These are phyloP conservation scores for Pseudotulostoma volvatum DNA, from an alignment of 495 filamentous ascomycete species.

Conservation along the genomic window DNA sequence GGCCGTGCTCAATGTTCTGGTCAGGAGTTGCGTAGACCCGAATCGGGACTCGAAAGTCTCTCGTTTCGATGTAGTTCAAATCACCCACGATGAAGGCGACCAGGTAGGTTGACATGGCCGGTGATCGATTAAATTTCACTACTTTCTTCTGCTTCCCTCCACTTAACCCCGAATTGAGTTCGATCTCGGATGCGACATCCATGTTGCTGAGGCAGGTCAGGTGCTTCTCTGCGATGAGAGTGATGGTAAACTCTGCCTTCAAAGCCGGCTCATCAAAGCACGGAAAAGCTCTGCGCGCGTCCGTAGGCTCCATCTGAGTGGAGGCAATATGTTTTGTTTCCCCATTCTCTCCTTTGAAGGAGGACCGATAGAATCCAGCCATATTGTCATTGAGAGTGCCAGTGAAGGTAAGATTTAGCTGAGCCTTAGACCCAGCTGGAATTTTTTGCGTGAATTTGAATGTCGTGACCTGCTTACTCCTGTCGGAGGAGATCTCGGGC, in stretches of 20 bases:
- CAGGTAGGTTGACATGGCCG: slow-evolving; percentile 54
- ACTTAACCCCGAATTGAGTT: slow-evolving; percentile 29
- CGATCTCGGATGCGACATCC: slow-evolving; percentile 43
- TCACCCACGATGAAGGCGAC: slow-evolving; percentile 53
- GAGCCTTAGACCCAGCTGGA: slow-evolving; percentile 39
- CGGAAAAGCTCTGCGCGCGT: slow-evolving; percentile 48
- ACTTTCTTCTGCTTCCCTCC: slow-evolving; percentile 42
- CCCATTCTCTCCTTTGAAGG: slow-evolving; percentile 39
- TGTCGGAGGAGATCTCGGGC: slow-evolving; percentile 37
- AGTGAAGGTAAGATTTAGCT: slow-evolving; percentile 43
- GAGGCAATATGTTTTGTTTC: slow-evolving; percentile 44
- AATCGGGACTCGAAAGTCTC: slow-evolving; percentile 47
- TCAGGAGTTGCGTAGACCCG: slow-evolving; percentile 48
- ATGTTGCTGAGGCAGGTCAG: slow-evolving; percentile 55
- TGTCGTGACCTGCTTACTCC: slow-evolving; percentile 42
- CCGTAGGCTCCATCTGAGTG: slow-evolving; percentile 52
- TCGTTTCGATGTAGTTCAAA: slow-evolving; percentile 47
- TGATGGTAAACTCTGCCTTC: slow-evolving; percentile 51
- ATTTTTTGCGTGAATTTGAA: slow-evolving; percentile 42
- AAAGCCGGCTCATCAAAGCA: slow-evolving; percentile 58
- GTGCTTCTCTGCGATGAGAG: slow-evolving; percentile 43
- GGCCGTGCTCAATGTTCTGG: slow-evolving; percentile 47
- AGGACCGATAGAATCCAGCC: slow-evolving; percentile 54
- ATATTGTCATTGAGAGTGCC: slow-evolving; percentile 51
- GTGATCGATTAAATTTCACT: slow-evolving; percentile 50